These are phyloP conservation scores for Diaporthe eres DNA, from an alignment of 2,329 filamentous ascomycete genomes.

Conservation along the genomic window DNA sequence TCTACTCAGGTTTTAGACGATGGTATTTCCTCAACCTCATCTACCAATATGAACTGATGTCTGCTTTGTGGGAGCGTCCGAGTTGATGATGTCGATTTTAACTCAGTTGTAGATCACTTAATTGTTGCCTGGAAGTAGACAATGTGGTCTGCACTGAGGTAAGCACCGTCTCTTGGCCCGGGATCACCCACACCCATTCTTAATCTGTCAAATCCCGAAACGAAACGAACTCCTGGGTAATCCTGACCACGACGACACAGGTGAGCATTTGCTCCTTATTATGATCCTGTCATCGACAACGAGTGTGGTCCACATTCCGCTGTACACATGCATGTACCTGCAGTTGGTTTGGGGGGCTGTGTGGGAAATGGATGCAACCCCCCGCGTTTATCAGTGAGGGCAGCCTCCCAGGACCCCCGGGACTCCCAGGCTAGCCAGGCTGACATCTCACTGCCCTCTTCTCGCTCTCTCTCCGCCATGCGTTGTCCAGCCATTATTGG, in stretches of 20 bases:
- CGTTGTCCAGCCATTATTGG: constrained; percentile 10
- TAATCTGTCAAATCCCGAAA: background rate
- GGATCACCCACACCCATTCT: background rate
- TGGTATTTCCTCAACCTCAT: background rate
- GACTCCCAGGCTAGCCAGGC: background rate
- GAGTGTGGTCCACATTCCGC: background rate
- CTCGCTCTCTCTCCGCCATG: background rate
- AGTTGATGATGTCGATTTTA: background rate
- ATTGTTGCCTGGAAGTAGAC: background rate
- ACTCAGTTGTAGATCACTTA: background rate
- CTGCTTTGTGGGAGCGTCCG: background rate
- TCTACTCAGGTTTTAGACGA: background rate
- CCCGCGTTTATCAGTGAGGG: constrained; percentile 5
- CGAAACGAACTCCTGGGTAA: background rate
- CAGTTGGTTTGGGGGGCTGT: constrained; percentile 6
- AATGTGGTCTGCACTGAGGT: background rate
- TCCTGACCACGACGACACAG: background rate
- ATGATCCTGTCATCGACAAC: background rate
- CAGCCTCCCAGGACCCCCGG: background rate
- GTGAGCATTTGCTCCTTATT: background rate
- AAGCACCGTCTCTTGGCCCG: background rate
- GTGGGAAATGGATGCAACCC: background rate
- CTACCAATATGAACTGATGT: background rate
- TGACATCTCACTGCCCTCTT: background rate
- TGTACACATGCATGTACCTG: background rate